Evolutionary conservation across 2,329 filamentous ascomycete genomes (phyloP), one percentile per base, ranked within the genome.

Genomic region (Phoma herbarum): DNA sequence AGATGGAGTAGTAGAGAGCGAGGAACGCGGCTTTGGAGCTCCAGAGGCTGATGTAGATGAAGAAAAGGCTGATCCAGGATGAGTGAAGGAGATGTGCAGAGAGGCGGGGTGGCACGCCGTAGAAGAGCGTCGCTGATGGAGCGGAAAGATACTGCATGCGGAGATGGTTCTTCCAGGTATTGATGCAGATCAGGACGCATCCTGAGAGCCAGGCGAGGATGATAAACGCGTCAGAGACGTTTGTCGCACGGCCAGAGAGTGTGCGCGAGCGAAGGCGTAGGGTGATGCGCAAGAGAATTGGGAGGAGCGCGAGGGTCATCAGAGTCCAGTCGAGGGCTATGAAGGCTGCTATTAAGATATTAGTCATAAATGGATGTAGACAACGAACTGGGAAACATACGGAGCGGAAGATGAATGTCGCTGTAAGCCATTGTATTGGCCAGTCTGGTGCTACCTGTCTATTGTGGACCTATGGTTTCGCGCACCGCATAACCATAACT

Each of bases 101-200:
- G 10, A 67, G 66, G 20, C 44, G 6, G 28, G 59, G 25, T 8
- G 69, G 71, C 16, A 72, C 70, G 29, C 65, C 45, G 14, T 37
- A 48, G 31, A 37, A 37, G 20, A 48, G 45, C 7, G 29, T 37
- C 6, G 4, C 4, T 10, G 12, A 22, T 18, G 31, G 20, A 3
- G 28, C 12, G 14, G 45, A 48, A 25, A 64, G 58, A 52, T 70
- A 72, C 26, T 57, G 59, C 50, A 67, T 65, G 29, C 70, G 71
- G n/a, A 70, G 67, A 28, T 57, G 57, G 60, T 74, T 74, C 47
- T 74, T 73, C 71, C 70, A 72, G 2, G 69, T 72, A 55, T 73
- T 70, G 25, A 70, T 69, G 49, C 22, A 45, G 56, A 68, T 66
- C 35, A 68, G 63, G 6, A 67, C 63, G 44, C 57, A 35, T 3